These are phyloP conservation scores for Dioscorea zingiberensis DNA, from an alignment of 106 monocot genomes.

Conservation along the genomic window DNA sequence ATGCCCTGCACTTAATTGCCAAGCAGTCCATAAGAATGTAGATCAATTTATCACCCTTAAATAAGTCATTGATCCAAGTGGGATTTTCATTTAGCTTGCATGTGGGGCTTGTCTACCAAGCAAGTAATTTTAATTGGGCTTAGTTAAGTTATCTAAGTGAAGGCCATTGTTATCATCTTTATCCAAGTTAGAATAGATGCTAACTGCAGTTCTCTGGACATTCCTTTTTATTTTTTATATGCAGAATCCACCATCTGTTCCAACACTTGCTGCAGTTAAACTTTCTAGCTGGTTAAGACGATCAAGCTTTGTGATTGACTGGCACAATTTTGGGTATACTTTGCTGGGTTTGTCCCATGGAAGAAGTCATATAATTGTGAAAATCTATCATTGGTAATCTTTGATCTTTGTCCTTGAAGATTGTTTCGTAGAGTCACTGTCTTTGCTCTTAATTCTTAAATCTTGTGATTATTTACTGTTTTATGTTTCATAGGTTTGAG, in stretches of 20 bases:
- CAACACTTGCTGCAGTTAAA: slow-evolving; percentile 91
- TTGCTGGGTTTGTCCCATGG: slow-evolving; percentile 76
- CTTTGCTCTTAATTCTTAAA: background rate
- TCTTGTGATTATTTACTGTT: background rate
- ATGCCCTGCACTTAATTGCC: too few relatives aligned
- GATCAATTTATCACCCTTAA: too few relatives aligned
- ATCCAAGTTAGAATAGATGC: too few relatives aligned
- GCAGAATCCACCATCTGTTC: slow-evolving; percentile 94
- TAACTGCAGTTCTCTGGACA: background rate
- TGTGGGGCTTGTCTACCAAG: too few relatives aligned
- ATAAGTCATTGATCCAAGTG: too few relatives aligned
- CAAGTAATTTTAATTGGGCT: too few relatives aligned
- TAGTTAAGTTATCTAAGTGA: too few relatives aligned
- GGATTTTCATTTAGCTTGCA: too few relatives aligned
- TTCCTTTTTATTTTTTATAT: background rate
- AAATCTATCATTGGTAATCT: slow-evolving; percentile 72
- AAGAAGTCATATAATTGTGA: slow-evolving; percentile 74
- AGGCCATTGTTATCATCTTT: too few relatives aligned
- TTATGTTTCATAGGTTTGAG: slow-evolving; percentile 63
- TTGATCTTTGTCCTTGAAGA: slow-evolving; percentile 1
- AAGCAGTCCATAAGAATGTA: too few relatives aligned
- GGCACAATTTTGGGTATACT: slow-evolving; percentile 98
- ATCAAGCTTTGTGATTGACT: slow-evolving; percentile 78
- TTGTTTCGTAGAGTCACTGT: background rate
- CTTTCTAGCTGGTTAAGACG: slow-evolving; percentile 64